Evolutionary conservation across 192 early-diverging fungal genomes (phyloP), one percentile per base, ranked within the genome.

Genomic region (Coemansia sp.): DNA sequence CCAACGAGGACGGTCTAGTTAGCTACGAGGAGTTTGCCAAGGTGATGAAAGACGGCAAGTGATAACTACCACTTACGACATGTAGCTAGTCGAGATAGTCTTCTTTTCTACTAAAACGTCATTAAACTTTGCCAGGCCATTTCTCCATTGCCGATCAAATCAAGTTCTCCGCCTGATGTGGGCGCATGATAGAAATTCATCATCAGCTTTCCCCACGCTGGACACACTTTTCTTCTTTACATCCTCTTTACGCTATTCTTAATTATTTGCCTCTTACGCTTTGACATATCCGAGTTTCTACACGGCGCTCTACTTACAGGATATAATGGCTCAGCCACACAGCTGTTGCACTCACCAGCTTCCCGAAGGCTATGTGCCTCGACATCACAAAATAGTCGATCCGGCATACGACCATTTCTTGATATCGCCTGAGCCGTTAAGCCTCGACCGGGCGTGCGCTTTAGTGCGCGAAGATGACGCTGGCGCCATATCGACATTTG

Each of bases 401-500:
- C 71, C 73, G 30, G 64, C 28, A 2, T 68, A 76, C 39, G 84
- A 85, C 64, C 72, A 81, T 32, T 76, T 84, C 50, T 53, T 84
- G 71, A 80, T 93, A 39, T 87, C 86, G 0, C 2, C 74, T 6
- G 91, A 91, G 38, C 73, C 71, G 21, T 79, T 91, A 17, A 84
- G 80, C 44, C 82, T 91, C 28, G 87, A 89, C 67, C 58, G 73
- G 11, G 85, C 91, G 47, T 78, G 88, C 52, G 70, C 86, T n/a
- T 72, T 87, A 7, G 93, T 94, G 4, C 79, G 88, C 16, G 85
- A 85, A 74, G 86, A 88, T 61, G 73, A 75, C 3, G 92, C 93
- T 8, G 95, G 95, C n/a, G 95, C 95, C 1, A 92, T 96, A 52
- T 88, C 91, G 2, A 92, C 91, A 0, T 97, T 97, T 77, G 86